These are phyloP conservation scores for Aspergillus sp. DNA, from an alignment of 2,329 filamentous ascomycete species.

Conservation along the genomic window DNA sequence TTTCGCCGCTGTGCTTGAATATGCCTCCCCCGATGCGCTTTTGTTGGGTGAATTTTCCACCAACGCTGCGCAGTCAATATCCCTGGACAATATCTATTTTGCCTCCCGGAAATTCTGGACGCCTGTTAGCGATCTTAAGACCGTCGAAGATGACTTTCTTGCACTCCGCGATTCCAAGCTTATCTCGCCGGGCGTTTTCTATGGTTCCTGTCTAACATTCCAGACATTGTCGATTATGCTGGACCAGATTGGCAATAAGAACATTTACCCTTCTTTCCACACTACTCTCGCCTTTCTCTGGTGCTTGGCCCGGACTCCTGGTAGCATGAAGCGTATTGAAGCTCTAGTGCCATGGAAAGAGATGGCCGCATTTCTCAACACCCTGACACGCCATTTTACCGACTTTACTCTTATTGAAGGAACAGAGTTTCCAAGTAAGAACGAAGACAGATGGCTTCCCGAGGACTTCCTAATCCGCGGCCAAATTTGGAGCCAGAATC, in stretches of 20 bases:
- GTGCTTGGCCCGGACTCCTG: slow-evolving; percentile 39
- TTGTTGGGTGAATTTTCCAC: slow-evolving; percentile 29
- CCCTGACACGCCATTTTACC: slow-evolving; percentile 44
- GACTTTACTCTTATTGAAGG: slow-evolving; percentile 37
- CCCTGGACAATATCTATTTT: slow-evolving; percentile 14
- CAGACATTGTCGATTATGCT: slow-evolving; percentile 47
- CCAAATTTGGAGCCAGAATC: slow-evolving; percentile 51
- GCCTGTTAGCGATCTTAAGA: slow-evolving; percentile 10
- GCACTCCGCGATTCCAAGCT: slow-evolving; percentile 15
- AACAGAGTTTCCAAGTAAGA: slow-evolving; percentile 43
- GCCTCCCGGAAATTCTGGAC: slow-evolving; percentile 26
- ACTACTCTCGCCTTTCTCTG: slow-evolving; percentile 55
- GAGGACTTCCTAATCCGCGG: slow-evolving; percentile 62
- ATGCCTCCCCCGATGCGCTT: slow-evolving; percentile 45
- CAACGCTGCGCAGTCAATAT: slow-evolving; percentile 11
- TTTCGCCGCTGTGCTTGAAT: slow-evolving; percentile 56
- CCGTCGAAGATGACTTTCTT: slow-evolving; percentile 16
- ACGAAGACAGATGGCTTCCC: slow-evolving; percentile 51
- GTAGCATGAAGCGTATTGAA: slow-evolving; percentile 42
- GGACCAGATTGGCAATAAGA: slow-evolving; percentile 50
- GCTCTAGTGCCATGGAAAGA: slow-evolving; percentile 51
- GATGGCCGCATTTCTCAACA: slow-evolving; percentile 55
- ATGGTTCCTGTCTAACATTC: slow-evolving; percentile 43
- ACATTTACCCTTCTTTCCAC: slow-evolving; percentile 56
- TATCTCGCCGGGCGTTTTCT: slow-evolving; percentile 32